Evolutionary conservation across 768 basidiomycete species (phyloP).

Genomic region (Clitopilus hobsonii): DNA sequence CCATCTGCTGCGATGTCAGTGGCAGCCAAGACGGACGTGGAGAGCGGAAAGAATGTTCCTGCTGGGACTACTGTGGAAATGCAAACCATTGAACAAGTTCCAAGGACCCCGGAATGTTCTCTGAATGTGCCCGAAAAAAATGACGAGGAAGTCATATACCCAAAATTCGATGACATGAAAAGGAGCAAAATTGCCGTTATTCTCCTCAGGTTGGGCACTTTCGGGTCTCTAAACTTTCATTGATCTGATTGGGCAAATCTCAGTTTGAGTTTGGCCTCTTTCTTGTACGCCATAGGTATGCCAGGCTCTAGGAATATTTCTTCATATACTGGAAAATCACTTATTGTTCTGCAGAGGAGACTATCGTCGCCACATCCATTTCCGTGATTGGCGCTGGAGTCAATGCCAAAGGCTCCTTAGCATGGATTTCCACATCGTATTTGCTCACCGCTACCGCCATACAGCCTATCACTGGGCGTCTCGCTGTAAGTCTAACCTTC

Average conservation of each 20-base stretch:
- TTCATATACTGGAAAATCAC: background rate
- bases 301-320: background rate
- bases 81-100: background rate
- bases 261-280: constrained; percentile 11
- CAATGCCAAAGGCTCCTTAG: constrained; percentile 16
- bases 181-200: constrained; percentile 8
- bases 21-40: background rate
- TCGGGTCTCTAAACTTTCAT: too few species aligned
- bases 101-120: background rate
- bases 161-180: constrained; percentile 13
- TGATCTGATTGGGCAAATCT: too few species aligned
- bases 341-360: constrained; percentile 13
- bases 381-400: constrained; percentile 19
- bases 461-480: constrained; percentile 19
- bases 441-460: constrained; percentile 19
- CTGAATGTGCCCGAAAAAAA: background rate
- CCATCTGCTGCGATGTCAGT: background rate
- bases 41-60: background rate
- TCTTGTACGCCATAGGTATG: constrained; percentile 13
- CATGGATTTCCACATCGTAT: constrained; percentile 22
- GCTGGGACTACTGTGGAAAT: background rate
- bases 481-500: constrained; percentile 12
- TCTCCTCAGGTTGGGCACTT: constrained; percentile 7
- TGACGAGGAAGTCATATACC: background rate
- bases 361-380: constrained; percentile 20